Evolutionary conservation across 2,329 filamentous ascomycete genomes (phyloP).

Genomic region (Shiraia bambusicola): DNA sequence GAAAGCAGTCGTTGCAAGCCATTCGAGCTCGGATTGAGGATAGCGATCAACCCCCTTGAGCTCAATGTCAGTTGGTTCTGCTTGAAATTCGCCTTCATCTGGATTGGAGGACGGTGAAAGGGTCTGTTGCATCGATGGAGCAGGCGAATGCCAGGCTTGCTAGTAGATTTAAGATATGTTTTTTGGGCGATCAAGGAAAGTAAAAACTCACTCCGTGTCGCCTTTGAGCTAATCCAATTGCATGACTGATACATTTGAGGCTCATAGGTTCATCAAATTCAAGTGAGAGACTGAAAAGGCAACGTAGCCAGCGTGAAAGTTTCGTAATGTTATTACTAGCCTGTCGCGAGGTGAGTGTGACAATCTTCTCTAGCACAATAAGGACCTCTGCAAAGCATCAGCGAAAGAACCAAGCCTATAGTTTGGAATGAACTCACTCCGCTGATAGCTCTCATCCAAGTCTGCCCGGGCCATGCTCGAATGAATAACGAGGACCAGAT

Average conservation of each 20-base stretch:
- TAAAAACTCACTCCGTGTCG: slow-evolving; percentile 31
- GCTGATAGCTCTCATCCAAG: slow-evolving; percentile 33
- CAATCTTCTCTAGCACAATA: slow-evolving; percentile 61
- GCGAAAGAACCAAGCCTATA: neutral
- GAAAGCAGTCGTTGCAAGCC: slow-evolving; percentile 63
- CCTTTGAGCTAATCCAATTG: slow-evolving; percentile 43
- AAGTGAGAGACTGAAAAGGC: slow-evolving; percentile 70
- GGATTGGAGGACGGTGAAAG: slow-evolving; percentile 17
- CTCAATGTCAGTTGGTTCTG: slow-evolving; percentile 22
- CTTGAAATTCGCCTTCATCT: slow-evolving; percentile 4
- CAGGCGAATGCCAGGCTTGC: neutral
- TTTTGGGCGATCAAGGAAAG: neutral
- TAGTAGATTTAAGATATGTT: slow-evolving; percentile 6
- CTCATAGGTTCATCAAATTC: slow-evolving; percentile 58
- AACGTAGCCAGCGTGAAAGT: slow-evolving; percentile 75
- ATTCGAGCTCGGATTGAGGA: slow-evolving; percentile 70
- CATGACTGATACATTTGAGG: slow-evolving; percentile 65
- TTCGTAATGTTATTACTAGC: slow-evolving; percentile 59
- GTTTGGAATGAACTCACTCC: slow-evolving; percentile 20
- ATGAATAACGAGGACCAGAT: slow-evolving; percentile 50
- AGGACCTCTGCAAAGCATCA: slow-evolving; percentile 28
- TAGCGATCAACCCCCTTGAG: slow-evolving; percentile 52
- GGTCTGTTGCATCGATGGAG: slow-evolving; percentile 10
- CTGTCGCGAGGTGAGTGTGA: slow-evolving; percentile 66
- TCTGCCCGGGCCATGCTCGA: slow-evolving; percentile 34